A percentile compares a stretch with the other conserved stretches of the same genome.
These are phyloP conservation scores for Maudiozyma turicensis DNA, from an alignment of 805 yeast species.

Conservation along the genomic window DNA sequence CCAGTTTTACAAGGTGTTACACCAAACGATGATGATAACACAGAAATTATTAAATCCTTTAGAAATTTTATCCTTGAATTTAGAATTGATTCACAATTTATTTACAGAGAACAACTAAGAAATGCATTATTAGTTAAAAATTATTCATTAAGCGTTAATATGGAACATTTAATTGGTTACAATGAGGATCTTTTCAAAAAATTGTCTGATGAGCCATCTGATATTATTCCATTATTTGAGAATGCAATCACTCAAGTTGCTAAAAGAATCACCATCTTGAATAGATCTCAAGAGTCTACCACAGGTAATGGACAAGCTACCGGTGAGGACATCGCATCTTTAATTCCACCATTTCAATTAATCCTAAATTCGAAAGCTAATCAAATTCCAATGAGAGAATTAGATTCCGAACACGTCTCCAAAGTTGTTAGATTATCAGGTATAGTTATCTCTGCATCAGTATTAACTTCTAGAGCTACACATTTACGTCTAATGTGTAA, in stretches of 20 bases:
- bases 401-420: conserved; percentile 81
- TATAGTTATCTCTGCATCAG: conserved; percentile 84
- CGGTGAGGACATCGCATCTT: conserved; percentile 1
- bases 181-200: conserved; percentile 84
- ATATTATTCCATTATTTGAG: conserved; percentile 79
- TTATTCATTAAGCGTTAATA: conserved; percentile 62
- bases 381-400: conserved; percentile 63
- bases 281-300: conserved; percentile 7
- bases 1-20: conserved; percentile 82
- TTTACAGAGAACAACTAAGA: conserved; percentile 84
- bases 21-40: conserved; percentile 48
- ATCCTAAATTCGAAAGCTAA: conserved; percentile 65
- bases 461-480: conserved; percentile 80
- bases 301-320: conserved; percentile 5
- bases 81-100: conserved; percentile 69
- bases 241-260: conserved; percentile 80
- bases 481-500: conserved; percentile 77
- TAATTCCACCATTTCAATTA: conserved; percentile 73
- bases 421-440: conserved; percentile 89
- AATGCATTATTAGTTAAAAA: conserved; percentile 74
- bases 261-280: conserved; percentile 45
- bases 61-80: conserved; percentile 76
- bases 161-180: conserved; percentile 78
- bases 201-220: conserved; percentile 77
- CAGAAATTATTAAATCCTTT: conserved; percentile 69